Evolutionary conservation across 2,329 filamentous ascomycete genomes (phyloP).

Genomic region (Drechslerella dactyloides): DNA sequence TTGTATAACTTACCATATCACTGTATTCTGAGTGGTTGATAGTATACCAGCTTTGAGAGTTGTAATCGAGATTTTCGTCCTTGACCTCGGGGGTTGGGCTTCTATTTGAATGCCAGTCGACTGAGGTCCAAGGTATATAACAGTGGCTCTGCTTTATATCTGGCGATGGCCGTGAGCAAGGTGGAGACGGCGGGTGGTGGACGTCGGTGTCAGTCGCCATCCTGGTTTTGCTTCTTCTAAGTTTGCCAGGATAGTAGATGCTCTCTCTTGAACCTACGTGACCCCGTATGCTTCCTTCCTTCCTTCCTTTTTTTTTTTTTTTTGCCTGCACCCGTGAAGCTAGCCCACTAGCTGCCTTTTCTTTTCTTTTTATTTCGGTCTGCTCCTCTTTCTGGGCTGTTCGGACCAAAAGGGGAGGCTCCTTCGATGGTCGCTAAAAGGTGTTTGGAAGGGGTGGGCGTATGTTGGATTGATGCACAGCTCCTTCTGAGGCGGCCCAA

Average conservation of each 20-base stretch:
- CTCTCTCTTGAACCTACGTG: neutral
- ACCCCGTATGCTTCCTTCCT: conserved; percentile 14
- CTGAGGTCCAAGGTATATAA: conserved; percentile 44
- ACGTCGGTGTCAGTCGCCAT: conserved; percentile 28
- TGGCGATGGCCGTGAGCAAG: conserved; percentile 25
- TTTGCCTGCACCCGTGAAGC: conserved; percentile 33
- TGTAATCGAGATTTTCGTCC: conserved; percentile 43
- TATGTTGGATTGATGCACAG: conserved; percentile 33
- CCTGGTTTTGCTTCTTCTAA: conserved; percentile 32
- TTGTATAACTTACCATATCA: conserved; percentile 49
- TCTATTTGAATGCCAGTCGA: conserved; percentile 48
- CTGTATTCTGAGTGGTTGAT: conserved; percentile 36
- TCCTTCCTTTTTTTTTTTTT: conserved; percentile 32
- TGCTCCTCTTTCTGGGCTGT: conserved; percentile 12
- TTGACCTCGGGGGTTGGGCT: conserved; percentile 33
- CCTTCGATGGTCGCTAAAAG: conserved; percentile 33
- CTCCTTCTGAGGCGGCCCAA: conserved; percentile 30
- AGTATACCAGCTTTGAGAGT: conserved; percentile 35
- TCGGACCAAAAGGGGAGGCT: conserved; percentile 23
- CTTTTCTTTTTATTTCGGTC: conserved; percentile 38
- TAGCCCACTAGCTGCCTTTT: conserved; percentile 3
- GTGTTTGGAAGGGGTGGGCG: conserved; percentile 34
- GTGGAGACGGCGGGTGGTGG: conserved; percentile 22
- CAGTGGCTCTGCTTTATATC: conserved; percentile 24
- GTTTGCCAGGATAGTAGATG: neutral